phyloP scores from a whole-genome alignment of 2,329 filamentous ascomycete genomes.

The Teratosphaeria epicoccoides region DNA sequence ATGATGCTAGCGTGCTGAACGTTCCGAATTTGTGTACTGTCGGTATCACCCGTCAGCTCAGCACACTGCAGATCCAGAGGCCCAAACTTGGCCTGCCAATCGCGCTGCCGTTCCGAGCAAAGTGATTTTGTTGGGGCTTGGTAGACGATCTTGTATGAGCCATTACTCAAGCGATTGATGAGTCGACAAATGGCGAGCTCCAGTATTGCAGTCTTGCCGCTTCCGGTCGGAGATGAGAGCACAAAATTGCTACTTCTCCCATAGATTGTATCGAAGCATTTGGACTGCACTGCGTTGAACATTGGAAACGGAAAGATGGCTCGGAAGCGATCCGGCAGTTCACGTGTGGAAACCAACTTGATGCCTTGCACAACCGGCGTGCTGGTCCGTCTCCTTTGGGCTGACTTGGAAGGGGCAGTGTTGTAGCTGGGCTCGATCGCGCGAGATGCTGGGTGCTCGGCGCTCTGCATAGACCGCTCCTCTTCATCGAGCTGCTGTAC shows the following conservation, averaged over 20 bases:
- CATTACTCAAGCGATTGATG: conserved; percentile 44
- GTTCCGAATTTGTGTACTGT: conserved; percentile 51
- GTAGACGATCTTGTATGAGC: conserved; percentile 70
- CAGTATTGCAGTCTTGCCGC: conserved; percentile 72
- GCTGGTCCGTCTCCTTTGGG: not conserved
- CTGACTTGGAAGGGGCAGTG: not conserved
- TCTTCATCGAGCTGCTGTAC: conserved; percentile 5
- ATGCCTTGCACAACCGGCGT: conserved; percentile 47
- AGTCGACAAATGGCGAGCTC: conserved; percentile 73
- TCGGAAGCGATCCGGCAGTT: conserved; percentile 59
- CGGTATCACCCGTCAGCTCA: conserved; percentile 75
- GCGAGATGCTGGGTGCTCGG: not conserved
- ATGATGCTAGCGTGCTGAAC: conserved; percentile 72
- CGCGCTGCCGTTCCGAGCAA: conserved; percentile 63
- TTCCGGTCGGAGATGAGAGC: conserved; percentile 70
- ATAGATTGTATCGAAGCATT: conserved; percentile 60
- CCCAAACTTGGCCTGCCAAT: conserved; percentile 68
- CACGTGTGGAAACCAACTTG: conserved; percentile 45
- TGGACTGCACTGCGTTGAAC: conserved; percentile 77
- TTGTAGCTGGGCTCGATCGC: not conserved
- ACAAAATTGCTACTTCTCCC: conserved; percentile 64
- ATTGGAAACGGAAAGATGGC: conserved; percentile 60
- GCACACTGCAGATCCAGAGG: conserved; percentile 57
- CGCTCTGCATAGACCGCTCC: not conserved
- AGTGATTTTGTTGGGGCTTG: conserved; percentile 77